These are phyloP conservation scores for Kurtzmaniella fragi DNA, from an alignment of 805 yeast species.

Conservation along the genomic window DNA sequence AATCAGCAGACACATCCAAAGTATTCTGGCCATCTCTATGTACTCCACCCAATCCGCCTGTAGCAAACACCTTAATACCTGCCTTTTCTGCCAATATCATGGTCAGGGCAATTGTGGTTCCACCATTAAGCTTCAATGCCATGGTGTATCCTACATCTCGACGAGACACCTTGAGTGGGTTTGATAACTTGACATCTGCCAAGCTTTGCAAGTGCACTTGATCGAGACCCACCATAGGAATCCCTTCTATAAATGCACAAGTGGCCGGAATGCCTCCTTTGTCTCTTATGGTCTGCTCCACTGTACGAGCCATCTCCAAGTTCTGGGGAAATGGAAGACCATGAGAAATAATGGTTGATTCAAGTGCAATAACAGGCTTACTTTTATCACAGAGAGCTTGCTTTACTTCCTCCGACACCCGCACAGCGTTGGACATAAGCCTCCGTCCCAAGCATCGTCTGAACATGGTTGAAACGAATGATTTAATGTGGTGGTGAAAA, in stretches of 20 bases:
- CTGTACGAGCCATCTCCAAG: conserved; percentile 63
- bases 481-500: no score
- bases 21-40: conserved; percentile 72
- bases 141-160: conserved; percentile 73
- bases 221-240: conserved; percentile 63
- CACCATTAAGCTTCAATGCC: conserved; percentile 64
- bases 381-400: conserved; percentile 51
- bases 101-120: conserved; percentile 86
- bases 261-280: conserved; percentile 82
- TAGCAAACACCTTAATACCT: conserved; percentile 81
- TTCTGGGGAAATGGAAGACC: conserved; percentile 83
- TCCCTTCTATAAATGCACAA: conserved; percentile 69
- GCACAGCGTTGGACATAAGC: conserved; percentile 11
- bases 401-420: conserved; percentile 46
- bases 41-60: conserved; percentile 93
- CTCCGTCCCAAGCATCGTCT: no score
- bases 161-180: conserved; percentile 59
- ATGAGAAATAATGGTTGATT: conserved; percentile 84
- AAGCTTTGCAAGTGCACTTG: conserved; percentile 44
- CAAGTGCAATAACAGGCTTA: conserved; percentile 74
- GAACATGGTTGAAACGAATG: no score
- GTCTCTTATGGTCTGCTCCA: conserved; percentile 55
- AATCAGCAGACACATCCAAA: conserved; percentile 82
- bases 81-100: conserved; percentile 75
- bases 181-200: conserved; percentile 29